Base-by-base conservation (phyloP, 768 basidiomycete species). In the Boletus subcaerulescens region DNA sequence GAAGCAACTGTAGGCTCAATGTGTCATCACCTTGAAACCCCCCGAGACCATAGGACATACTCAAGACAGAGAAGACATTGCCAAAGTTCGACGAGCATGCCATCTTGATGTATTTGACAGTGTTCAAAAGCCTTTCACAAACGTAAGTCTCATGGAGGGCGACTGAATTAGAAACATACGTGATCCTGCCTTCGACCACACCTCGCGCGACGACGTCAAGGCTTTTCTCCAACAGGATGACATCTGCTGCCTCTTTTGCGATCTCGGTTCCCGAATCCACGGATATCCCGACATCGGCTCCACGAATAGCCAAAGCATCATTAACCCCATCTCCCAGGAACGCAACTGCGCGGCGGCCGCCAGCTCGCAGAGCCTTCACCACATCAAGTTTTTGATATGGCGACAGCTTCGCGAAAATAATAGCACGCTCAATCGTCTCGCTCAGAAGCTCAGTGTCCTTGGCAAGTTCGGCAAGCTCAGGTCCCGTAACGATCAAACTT, bases 91-190 rank as follows among this genome's bases (percentile, higher is more conserved):
- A 72, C 10, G 71, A 74, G 22, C 67, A 68, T 18, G 71, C 70
- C 71, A 72, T 72, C 52, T 72, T 72, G 56, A 74, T 74, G 36
- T 74, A 74, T 55, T 72, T 72, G 33, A 71, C 53, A 0, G 73
- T 72, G 42, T 72, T 72, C 44, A 74, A 35, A 60, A 74, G 71
- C 35, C 73, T 72, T 45, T 53, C 12, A 46, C 38, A 31, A 8
- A 45, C 6, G 22, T 68, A 4, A 68, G 65, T 35, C 32, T 38
- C 38, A 22, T 41, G 32, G 11, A 22, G 6, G 41, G 31, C 13
- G 17, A n/a, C 10, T 8, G 13, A 33, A 17, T 32, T n/a, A 33
- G 13, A 41, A 56, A 59, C 70, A 12, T 60, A 69, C 68, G 68
- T 70, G 58, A 70, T 64, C 31, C 68, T 68, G 55, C 68, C 68